These are phyloP conservation scores for Backusella australiensis DNA, from an alignment of 192 early-diverging fungal species.

Conservation along the genomic window DNA sequence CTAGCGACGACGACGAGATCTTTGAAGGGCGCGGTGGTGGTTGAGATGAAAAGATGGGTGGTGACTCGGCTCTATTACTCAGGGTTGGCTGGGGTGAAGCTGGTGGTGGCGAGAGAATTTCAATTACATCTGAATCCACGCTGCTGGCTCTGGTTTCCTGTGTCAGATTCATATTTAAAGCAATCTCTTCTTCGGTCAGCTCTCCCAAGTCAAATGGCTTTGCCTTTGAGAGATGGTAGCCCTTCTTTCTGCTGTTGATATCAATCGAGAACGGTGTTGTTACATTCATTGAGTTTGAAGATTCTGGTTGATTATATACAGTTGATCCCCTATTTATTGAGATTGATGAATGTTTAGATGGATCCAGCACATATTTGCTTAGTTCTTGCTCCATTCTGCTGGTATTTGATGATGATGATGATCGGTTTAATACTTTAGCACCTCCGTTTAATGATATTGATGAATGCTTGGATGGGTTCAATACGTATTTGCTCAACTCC, in stretches of 20 bases:
- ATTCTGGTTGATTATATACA: not conserved
- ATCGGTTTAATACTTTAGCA: not conserved
- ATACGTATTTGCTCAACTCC: conserved; percentile 19
- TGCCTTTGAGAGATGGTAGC: not conserved
- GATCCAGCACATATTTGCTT: conserved; percentile 11
- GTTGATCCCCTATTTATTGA: not conserved
- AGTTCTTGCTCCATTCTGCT: not conserved
- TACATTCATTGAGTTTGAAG: not conserved
- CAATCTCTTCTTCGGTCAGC: not conserved
- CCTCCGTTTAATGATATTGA: not conserved
- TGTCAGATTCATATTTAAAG: not conserved
- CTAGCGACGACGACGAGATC: not conserved
- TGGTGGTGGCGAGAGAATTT: not conserved
- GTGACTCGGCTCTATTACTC: not conserved
- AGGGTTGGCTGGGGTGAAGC: not conserved
- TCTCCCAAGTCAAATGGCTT: not conserved
- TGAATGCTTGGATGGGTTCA: not conserved
- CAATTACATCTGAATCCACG: not conserved
- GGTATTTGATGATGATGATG: too few species aligned
- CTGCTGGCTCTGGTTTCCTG: not conserved
- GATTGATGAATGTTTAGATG: not conserved
- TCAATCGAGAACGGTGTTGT: not conserved
- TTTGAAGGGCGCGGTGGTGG: not conserved
- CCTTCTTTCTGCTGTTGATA: not conserved
- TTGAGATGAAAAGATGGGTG: not conserved